These are phyloP conservation scores for Trichoderma sp. DNA, from an alignment of 2,329 filamentous ascomycete genomes.

Conservation along the genomic window DNA sequence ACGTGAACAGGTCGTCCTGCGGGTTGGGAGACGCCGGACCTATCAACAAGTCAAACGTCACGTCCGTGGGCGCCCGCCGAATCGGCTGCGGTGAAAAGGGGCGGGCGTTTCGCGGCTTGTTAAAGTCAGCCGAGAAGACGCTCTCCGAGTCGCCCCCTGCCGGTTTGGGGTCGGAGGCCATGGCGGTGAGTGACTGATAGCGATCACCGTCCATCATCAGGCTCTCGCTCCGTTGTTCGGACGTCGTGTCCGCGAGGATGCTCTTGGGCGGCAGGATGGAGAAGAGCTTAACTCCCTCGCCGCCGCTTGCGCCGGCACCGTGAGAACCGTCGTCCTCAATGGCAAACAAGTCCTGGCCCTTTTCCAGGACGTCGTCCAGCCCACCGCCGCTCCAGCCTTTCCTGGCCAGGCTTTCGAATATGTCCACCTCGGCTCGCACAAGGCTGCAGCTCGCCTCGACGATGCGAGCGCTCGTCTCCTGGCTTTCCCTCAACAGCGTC, in stretches of 20 bases:
- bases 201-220: slow-evolving; percentile 55
- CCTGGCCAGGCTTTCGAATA: slow-evolving; percentile 66
- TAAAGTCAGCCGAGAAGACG: slow-evolving; percentile 57
- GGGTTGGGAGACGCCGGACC: slow-evolving; percentile 8
- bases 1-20: slow-evolving; percentile 28
- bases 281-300: slow-evolving; percentile 56
- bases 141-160: slow-evolving; percentile 50
- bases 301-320: slow-evolving; percentile 40
- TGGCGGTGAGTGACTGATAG: slow-evolving; percentile 61
- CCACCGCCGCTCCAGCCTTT: slow-evolving; percentile 71
- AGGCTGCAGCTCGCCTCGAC: slow-evolving; percentile 67
- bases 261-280: slow-evolving; percentile 66
- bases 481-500: slow-evolving; percentile 62
- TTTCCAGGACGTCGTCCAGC: slow-evolving; percentile 66
- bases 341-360: slow-evolving; percentile 63
- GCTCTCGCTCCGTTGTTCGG: slow-evolving; percentile 51
- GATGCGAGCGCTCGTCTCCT: slow-evolving; percentile 64
- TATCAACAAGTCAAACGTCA: slow-evolving; percentile 45
- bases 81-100: slow-evolving; percentile 64
- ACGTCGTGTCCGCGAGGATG: slow-evolving; percentile 58
- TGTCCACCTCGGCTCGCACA: slow-evolving; percentile 69
- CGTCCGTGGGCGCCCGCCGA: slow-evolving; percentile 45
- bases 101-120: slow-evolving; percentile 55
- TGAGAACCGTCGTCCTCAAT: slow-evolving; percentile 43
- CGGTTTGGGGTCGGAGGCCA: slow-evolving; percentile 40